Percentiles rank a stretch among this genome's conserved stretches.
Conservation (phyloP, 2,329 filamentous ascomycete genomes). For the Diaporthe batatas region DNA sequence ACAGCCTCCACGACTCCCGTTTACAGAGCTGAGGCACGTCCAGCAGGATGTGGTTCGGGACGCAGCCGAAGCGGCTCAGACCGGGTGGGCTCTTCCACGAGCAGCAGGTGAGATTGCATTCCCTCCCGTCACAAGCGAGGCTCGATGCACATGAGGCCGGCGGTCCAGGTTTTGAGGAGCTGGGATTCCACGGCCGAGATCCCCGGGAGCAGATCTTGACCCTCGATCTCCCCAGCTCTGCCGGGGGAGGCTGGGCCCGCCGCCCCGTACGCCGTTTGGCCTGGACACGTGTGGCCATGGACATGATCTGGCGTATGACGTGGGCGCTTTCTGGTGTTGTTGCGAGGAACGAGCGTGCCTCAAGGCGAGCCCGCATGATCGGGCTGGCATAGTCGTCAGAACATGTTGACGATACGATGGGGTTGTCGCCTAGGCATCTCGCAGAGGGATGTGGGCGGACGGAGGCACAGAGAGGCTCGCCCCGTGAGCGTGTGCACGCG, state of each 20-base stretch:
- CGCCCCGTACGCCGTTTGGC: not conserved
- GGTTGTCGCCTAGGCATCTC: not conserved
- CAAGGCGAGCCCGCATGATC: not conserved
- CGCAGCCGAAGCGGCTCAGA: slow-evolving; percentile 21
- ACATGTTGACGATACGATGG: not conserved
- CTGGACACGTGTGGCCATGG: not conserved
- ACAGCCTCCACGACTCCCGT: not conserved
- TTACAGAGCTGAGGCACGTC: slow-evolving; percentile 3
- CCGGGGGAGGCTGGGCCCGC: not conserved
- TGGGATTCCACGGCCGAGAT: slow-evolving; percentile 26
- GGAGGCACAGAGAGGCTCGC: slow-evolving; percentile 11
- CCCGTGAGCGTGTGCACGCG: slow-evolving; percentile 3
- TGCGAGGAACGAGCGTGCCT: not conserved
- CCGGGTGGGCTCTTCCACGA: not conserved
- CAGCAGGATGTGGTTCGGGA: slow-evolving; percentile 19
- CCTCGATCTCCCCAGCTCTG: not conserved
- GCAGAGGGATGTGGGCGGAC: not conserved
- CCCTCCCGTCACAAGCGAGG: slow-evolving; percentile 10
- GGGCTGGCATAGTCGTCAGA: not conserved
- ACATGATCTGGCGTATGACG: slow-evolving; percentile 4
- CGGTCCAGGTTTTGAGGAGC: not conserved
- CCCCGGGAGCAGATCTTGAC: slow-evolving; percentile 18
- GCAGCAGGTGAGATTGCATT: slow-evolving; percentile 13
- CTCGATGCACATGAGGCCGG: not conserved
- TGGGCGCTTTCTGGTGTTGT: not conserved